Percentiles rank a stretch among this genome's conserved stretches.
Evolutionary conservation across 441 rosid genomes (phyloP).

Genomic region (Pelargonium fulgidum): DNA sequence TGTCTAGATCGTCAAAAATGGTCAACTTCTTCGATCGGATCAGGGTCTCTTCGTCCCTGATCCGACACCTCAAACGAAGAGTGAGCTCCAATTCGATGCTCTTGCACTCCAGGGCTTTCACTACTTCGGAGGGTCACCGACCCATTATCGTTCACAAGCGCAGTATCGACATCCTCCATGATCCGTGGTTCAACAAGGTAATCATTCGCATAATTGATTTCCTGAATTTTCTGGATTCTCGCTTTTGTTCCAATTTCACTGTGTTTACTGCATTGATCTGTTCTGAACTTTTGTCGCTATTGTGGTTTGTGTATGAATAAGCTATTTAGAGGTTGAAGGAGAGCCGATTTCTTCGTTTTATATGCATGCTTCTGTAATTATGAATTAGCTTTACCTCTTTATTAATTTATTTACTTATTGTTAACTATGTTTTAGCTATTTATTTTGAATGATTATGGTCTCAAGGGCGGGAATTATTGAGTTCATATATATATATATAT

Average conservation of each 20-base stretch:
- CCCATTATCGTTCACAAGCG: slow-evolving; percentile 93
- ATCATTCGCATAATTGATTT: background rate
- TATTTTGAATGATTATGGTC: background rate
- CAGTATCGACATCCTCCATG: slow-evolving; percentile 91
- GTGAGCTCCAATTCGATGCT: slow-evolving; percentile 19
- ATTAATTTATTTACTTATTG: background rate
- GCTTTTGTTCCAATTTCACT: background rate
- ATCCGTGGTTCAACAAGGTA: slow-evolving; percentile 99
- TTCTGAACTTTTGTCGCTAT: background rate
- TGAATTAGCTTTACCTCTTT: background rate
- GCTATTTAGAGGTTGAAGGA: background rate
- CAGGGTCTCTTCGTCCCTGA: slow-evolving; percentile 50
- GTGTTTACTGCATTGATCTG: background rate
- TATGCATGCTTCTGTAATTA: background rate
- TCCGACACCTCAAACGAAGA: slow-evolving; percentile 41
- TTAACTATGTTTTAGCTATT: background rate
- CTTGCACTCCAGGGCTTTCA: slow-evolving; percentile 45
- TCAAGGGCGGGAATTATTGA: background rate
- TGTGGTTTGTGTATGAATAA: background rate
- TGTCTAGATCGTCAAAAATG: slow-evolving; percentile 22
- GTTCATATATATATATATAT: background rate
- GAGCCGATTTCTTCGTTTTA: background rate
- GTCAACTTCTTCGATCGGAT: slow-evolving; percentile 38
- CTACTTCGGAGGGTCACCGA: slow-evolving; percentile 86
- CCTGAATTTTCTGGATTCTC: background rate